These are phyloP conservation scores for Colletotrichum tanaceti DNA, from an alignment of 2,329 filamentous ascomycete species.

Conservation along the genomic window DNA sequence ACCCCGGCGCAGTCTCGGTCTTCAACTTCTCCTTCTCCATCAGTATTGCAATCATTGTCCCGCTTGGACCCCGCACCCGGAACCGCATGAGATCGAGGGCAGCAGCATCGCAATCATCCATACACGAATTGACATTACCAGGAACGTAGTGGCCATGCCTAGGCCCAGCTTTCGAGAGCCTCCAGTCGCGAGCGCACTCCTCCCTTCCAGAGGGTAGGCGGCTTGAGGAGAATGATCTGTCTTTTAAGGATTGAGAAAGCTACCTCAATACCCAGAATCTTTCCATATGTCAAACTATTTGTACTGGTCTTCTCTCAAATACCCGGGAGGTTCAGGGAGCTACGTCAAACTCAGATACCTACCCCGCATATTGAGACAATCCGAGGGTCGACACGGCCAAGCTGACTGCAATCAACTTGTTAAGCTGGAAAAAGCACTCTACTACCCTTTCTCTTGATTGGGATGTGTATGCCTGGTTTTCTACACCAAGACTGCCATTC, in stretches of 20 bases:
- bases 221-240: neutral
- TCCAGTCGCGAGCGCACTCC: conserved; percentile 61
- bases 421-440: neutral
- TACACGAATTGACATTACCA: conserved; percentile 60
- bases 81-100: conserved; percentile 22
- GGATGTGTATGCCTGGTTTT: neutral
- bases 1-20: neutral
- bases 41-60: neutral
- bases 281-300: conserved; percentile 21
- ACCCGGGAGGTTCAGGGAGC: neutral
- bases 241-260: neutral
- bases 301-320: neutral
- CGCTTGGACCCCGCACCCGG: conserved; percentile 22
- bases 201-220: conserved; percentile 50
- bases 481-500: neutral
- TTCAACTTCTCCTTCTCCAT: neutral
- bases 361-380: conserved; percentile 34
- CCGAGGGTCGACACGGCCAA: conserved; percentile 33
- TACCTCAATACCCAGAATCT: neutral
- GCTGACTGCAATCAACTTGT: neutral
- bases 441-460: neutral
- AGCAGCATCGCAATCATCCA: neutral
- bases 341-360: conserved; percentile 12
- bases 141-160: conserved; percentile 70
- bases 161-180: conserved; percentile 65